Evolutionary conservation across 805 yeast species (phyloP), one percentile per base, ranked within the genome.

Genomic region (Candida broadrunensis): DNA sequence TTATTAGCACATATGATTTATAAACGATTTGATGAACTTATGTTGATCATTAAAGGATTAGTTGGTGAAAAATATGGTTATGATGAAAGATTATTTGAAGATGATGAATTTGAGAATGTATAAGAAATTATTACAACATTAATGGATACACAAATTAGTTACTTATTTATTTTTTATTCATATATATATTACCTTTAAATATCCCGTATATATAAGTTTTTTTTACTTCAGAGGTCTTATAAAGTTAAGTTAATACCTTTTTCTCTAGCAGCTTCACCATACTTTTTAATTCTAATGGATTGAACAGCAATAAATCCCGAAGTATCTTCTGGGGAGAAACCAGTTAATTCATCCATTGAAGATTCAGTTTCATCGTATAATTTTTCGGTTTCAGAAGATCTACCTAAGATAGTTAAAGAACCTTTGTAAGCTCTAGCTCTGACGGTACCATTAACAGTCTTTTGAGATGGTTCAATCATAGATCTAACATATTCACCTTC

Each of bases 281-380:
- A 93, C 74, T 93, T 93, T 80, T 93, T 93, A 66, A 91, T 87
- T 78, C 99, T 88, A 68, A 93, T 93, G 48, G 98, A 88, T 77
- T 93, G 97, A 55, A 93, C 96, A 53, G 96, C 88, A 69, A 93
- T 93, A 80, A 93, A 93, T 42, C 99, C 99, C 46, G 95, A 74
- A 45, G 99, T 88, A 67, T 91, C 98, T 65, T 86, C 89, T 49
- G 99, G 99, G 58, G 87, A 84, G 78, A 93, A 93, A 45, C 97
- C 99, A 44, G 97, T 89, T 60, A 93, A 82, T 73, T 93, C 99
- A 70, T 93, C 99, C 99, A 93, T 93, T 11, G 98, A 91, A 13
- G 97, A 90, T 70, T 91, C 97, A 41, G 97, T 88, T 50, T 96
- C 96, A 65, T 93, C 97, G 70, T 93, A 93, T 54, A 93, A 80